Evolutionary conservation across 169 alveolate species (phyloP), one percentile per base, ranked within the genome.

Genomic region (Cyclospora cayetanensis): DNA sequence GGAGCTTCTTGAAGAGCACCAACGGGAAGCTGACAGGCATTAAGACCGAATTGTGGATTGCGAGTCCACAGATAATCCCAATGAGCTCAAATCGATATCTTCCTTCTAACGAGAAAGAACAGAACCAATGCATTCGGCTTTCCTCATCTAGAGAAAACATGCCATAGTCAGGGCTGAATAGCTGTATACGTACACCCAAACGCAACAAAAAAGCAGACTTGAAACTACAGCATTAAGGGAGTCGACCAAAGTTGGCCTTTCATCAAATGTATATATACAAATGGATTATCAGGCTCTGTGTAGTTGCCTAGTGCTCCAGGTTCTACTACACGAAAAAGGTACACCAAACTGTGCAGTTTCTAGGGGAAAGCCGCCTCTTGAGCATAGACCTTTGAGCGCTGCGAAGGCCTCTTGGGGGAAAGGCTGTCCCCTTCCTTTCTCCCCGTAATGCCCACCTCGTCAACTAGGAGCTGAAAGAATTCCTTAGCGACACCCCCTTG

Each of bases 401-500:
- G n/a, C n/a, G n/a, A n/a, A n/a, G n/a, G n/a, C n/a, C n/a, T n/a
- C n/a, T n/a, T n/a, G n/a, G n/a, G n/a, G n/a, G n/a, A n/a, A n/a
- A n/a, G n/a, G n/a, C n/a, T n/a, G n/a, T n/a, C n/a, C n/a, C n/a
- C n/a, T n/a, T n/a, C n/a, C n/a, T n/a, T n/a, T n/a, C n/a, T n/a
- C n/a, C n/a, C n/a, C n/a, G n/a, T n/a, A 11, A n/a, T 12, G 20
- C 68, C 12, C n/a, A 79, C 93, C 93, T 90, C 93, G 39, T 96
- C 95, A 39, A 96, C 95, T 79, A 98, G 95, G 37, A 98, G 95
- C 82, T 96, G 95, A 90, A 97, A 97, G 82, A 97, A 97, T 89
- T 97, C 99, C 91, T 97, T 97, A 84, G 95, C 93, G 2, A 96
- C 98, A 25, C 99, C 99, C 3, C 99, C 99, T 85, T 97, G 98